Evolutionary conservation across 768 basidiomycete genomes (phyloP).

Genomic region (Boletus edulis): DNA sequence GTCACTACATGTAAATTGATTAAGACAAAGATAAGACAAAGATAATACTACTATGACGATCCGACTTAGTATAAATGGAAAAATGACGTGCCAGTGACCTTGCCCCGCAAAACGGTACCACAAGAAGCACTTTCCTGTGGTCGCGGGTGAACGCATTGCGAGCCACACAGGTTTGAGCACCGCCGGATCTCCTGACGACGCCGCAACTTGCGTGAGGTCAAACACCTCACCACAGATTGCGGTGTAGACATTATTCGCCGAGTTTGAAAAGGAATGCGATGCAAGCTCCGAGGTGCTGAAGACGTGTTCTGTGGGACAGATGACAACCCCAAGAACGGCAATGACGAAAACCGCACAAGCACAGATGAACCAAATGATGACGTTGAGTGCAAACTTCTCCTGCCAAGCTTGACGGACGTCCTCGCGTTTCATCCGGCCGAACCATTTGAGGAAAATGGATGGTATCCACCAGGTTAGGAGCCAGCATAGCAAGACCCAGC

Average conservation of each 20-base stretch:
- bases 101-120: too few relatives aligned
- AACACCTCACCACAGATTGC: conserved; percentile 94
- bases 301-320: conserved; percentile 94
- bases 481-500: conserved; percentile 90
- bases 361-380: conserved; percentile 95
- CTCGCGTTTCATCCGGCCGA: conserved; percentile 91
- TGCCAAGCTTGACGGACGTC: conserved; percentile 97
- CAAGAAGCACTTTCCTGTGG: too few relatives aligned
- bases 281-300: conserved; percentile 77
- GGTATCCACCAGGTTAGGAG: conserved; percentile 93
- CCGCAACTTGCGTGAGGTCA: conserved; percentile 68
- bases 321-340: conserved; percentile 78
- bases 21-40: too few relatives aligned
- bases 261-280: conserved; percentile 58
- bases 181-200: too few relatives aligned
- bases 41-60: too few relatives aligned
- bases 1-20: too few relatives aligned
- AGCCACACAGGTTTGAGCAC: too few relatives aligned
- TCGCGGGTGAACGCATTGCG: too few relatives aligned
- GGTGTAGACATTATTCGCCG: conserved; percentile 75
- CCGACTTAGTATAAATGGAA: too few relatives aligned
- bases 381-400: conserved; percentile 92
- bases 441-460: conserved; percentile 56
- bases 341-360: conserved; percentile 91
- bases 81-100: too few relatives aligned